These are phyloP conservation scores for Mixia osmundae DNA, from an alignment of 1,284 basidiomycete species.

Conservation along the genomic window DNA sequence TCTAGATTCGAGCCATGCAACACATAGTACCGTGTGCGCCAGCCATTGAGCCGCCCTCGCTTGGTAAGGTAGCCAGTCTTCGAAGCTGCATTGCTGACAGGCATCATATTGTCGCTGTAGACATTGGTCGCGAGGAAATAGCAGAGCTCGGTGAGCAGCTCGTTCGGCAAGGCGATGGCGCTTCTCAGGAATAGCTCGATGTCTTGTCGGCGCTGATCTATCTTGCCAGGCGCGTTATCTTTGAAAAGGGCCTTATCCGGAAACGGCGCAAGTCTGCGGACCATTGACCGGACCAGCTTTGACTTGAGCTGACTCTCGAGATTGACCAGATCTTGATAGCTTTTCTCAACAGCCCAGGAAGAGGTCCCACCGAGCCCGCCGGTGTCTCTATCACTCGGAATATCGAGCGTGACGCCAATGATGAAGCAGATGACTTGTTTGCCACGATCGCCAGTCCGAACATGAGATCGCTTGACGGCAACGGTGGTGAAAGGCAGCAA, in stretches of 20 bases:
- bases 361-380: conserved; percentile 25
- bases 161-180: conserved; percentile 51
- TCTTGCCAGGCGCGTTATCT: conserved; percentile 86
- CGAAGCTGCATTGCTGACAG: conserved; percentile 27
- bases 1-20: conserved; percentile 64
- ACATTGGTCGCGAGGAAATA: conserved; percentile 80
- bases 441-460: conserved; percentile 58
- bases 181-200: conserved; percentile 26
- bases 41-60: conserved; percentile 75
- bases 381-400: conserved; percentile 23
- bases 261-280: conserved; percentile 45
- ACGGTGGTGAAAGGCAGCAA: conserved; percentile 7
- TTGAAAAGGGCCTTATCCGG: conserved; percentile 87
- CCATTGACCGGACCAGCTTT: conserved; percentile 40
- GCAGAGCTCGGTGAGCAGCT: conserved; percentile 69
- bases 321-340: conserved; percentile 68
- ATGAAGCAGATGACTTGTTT: conserved; percentile 68
- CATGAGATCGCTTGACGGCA: conserved; percentile 19
- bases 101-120: conserved; percentile 41
- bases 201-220: conserved; percentile 43
- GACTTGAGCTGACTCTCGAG: conserved; percentile 40
- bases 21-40: conserved; percentile 88
- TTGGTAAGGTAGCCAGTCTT: conserved; percentile 94
- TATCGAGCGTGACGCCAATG: conserved; percentile 25
- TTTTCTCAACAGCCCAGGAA: conserved; percentile 80